Base-by-base conservation (phyloP, 495 filamentous ascomycete species). In the Mycothermus thermophilus region DNA sequence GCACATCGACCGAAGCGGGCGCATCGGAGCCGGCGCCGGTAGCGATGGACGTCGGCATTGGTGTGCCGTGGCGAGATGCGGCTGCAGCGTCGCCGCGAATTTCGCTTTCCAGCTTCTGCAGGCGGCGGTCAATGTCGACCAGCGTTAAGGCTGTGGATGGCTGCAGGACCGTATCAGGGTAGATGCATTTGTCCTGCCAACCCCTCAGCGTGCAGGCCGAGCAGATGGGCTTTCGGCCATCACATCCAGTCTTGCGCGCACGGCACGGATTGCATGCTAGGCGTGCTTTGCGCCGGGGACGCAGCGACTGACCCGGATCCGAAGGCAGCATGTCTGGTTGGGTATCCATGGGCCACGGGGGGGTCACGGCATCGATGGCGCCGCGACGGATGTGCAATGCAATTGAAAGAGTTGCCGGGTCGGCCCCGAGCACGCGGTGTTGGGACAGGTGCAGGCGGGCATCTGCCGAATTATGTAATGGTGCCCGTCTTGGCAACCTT, bases 221-320 rank as follows among this genome's bases (percentile, higher is more conserved):
- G 27, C 47, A 50, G 10, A 43, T 30, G 0, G 47, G 47, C 30
- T 36, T 42, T 13, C 35, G 15, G 8, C 47, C 47, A 32, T 50
- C 49, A 35, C 52, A 53, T 5, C 48, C 52, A 0, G 51, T 45
- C 14, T 48, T 47, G 9, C 43, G 40, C 1, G 28, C 41, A 8
- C 47, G 47, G 34, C 52, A 56, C 10, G 44, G 42, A 15, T 46
- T 47, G 35, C 52, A 56, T 10, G 45, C 45, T 3, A 51, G 37
- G 1, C 43, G 51, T 14, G 30, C 31, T 11, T 48, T 48, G 9
- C 41, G 41, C 5, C 44, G 44, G 2, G 38, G 34, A 7, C 32
- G 38, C 5, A 20, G 9, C 8, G 43, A 34, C 8, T 30, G 34
- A 7, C 43, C 43, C 1, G 38, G 31, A 23, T 46, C 43, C 0